Base-by-base conservation (phyloP, 2,329 filamentous ascomycete species). In the Colletotrichum sojae region DNA sequence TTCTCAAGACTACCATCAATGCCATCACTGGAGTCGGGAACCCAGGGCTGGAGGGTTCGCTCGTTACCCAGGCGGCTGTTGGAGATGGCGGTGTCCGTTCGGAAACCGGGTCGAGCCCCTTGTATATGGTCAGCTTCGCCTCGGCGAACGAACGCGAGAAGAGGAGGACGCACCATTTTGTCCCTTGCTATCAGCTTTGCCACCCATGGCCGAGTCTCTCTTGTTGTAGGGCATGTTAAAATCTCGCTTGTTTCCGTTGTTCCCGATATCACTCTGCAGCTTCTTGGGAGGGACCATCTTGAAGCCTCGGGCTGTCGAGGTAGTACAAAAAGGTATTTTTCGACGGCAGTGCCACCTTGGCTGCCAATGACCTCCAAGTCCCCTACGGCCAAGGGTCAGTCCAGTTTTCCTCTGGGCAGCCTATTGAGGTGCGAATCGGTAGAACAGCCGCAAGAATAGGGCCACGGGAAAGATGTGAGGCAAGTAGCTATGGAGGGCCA, bases 31-130 rank as follows among this genome's bases (percentile, higher is more conserved):
- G 86, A 79, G 72, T 90, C 91, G 6, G 93, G 90, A 63, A 94
- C 89, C 94, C 95, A 98, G 74, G 88, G 91, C 77, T 97, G 91
- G 48, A 98, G 85, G 60, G 89, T 85, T 69, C 94, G 90, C 80
- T 97, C 94, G 67, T 88, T 89, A 56, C 89, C 86, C 53, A 86
- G 82, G 71, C 91, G 88, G 75, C 87, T 88, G 72, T 92, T 92
- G 8, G 95, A 96, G 71, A 98, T 98, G 75, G 96, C 94, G 40
- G 89, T 85, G 77, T 98, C 95, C 25, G 95, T 98, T 72, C 92
- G 91, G 82, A 98, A 98, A 25, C 85, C 88, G 66, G 87, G 82
- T 49, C 89, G 84, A 73, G 87, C 86, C 71, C 92, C 93, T 96
- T 52, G 4, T 25, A 25, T 15, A 40, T n/a, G 22, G 65, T 70